Conservation (phyloP, 2,329 filamentous ascomycete genomes). For the Exophiala dermatitidis region DNA sequence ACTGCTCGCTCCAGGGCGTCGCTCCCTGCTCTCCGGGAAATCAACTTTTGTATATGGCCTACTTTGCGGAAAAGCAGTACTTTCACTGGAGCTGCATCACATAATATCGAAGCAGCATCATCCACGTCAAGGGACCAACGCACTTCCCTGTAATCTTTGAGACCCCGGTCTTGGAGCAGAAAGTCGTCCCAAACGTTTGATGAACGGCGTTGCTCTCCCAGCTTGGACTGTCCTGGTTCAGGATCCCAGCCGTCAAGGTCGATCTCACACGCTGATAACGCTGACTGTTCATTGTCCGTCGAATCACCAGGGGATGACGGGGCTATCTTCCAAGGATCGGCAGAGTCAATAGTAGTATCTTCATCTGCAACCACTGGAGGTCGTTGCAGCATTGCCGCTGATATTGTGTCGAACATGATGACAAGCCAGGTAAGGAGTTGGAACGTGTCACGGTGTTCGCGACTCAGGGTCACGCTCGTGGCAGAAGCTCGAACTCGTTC, state of each 20-base stretch:
- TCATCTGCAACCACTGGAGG: constrained; percentile 41
- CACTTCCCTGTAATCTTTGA: constrained; percentile 27
- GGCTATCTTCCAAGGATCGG: neutral
- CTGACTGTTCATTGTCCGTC: neutral
- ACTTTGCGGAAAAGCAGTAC: constrained; percentile 53
- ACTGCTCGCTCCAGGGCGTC: constrained; percentile 45
- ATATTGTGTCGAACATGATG: constrained; percentile 54
- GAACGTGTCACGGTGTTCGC: constrained; percentile 40
- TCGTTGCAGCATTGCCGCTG: constrained; percentile 45
- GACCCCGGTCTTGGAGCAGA: constrained; percentile 1
- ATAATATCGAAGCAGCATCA: constrained; percentile 44
- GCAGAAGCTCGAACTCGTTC: neutral
- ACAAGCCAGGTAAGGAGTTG: constrained; percentile 53
- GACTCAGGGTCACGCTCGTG: neutral
- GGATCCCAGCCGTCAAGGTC: constrained; percentile 1
- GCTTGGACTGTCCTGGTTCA: neutral
- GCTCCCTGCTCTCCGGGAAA: constrained; percentile 36
- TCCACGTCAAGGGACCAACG: constrained; percentile 48
- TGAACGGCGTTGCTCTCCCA: neutral
- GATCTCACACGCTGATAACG: neutral
- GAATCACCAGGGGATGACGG: neutral
- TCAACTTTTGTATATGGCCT: constrained; percentile 47
- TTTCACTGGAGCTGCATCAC: constrained; percentile 51
- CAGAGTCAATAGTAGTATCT: constrained; percentile 35
- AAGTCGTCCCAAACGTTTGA: constrained; percentile 6